phyloP scores from a whole-genome alignment of 768 basidiomycete species.

The Saitozyma podzolica region DNA sequence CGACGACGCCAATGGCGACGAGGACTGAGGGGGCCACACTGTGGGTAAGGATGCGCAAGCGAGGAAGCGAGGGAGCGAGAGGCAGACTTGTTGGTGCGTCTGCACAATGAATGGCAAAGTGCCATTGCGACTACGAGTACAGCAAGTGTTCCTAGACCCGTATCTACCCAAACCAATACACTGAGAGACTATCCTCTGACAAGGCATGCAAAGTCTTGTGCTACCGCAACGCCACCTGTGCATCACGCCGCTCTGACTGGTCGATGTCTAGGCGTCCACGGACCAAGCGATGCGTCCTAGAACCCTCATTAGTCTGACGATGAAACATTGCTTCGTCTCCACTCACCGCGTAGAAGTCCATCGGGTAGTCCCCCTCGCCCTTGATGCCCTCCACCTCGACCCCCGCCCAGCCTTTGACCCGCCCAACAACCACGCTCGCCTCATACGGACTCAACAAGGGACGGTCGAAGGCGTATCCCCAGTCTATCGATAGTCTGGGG shows the following conservation, averaged over 20 bases:
- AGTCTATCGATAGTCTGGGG: conserved; percentile 93
- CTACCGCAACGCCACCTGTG: background rate
- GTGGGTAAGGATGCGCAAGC: background rate
- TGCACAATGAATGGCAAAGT: too few species aligned
- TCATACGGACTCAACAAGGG: conserved; percentile 94
- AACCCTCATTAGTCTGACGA: background rate
- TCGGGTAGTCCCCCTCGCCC: conserved; percentile 69
- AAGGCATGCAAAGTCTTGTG: background rate
- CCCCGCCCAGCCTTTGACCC: conserved; percentile 65
- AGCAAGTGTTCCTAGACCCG: background rate
- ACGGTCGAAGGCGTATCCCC: conserved; percentile 92
- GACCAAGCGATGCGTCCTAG: conserved; percentile 43
- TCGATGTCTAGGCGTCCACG: conserved; percentile 50
- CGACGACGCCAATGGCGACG: conserved; percentile 12
- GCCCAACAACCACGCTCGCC: conserved; percentile 78
- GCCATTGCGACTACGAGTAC: too few species aligned
- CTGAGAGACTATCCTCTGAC: too few species aligned
- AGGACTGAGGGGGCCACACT: background rate
- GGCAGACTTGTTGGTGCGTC: too few species aligned
- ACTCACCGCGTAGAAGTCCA: conserved; percentile 79
- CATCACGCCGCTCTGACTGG: conserved; percentile 7
- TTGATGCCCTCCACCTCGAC: conserved; percentile 20
- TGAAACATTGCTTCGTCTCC: background rate
- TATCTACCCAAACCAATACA: background rate
- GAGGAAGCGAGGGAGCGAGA: too few species aligned